Conservation (phyloP, 306 rosid species). For the Cucumis hystrix region DNA sequence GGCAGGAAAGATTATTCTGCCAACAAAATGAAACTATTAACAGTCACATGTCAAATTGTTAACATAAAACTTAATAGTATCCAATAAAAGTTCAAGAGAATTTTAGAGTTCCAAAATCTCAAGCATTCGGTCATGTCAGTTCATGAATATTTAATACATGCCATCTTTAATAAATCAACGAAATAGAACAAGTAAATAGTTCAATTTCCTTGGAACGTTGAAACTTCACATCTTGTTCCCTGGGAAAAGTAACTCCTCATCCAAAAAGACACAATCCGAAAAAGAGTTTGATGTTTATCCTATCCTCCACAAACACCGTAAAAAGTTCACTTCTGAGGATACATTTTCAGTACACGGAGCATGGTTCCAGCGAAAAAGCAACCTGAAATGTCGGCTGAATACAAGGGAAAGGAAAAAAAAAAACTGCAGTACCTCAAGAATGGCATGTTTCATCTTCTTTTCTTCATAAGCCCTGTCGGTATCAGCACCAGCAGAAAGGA, state of each 20-base stretch:
- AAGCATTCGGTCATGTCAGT: background rate
- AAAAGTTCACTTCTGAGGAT: background rate
- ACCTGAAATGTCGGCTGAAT: background rate
- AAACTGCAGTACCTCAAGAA: background rate
- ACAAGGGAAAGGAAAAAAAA: background rate
- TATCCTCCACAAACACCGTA: background rate
- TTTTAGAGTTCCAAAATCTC: background rate
- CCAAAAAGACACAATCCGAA: background rate
- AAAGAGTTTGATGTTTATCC: background rate
- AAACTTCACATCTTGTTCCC: background rate
- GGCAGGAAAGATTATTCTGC: background rate
- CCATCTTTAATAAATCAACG: background rate
- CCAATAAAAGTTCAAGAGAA: background rate
- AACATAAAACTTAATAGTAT: too few species aligned
- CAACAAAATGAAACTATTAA: background rate
- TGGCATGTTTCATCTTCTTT: background rate
- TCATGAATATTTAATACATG: background rate
- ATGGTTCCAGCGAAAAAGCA: background rate
- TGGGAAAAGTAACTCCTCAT: background rate
- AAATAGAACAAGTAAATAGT: background rate
- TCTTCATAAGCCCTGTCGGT: background rate
- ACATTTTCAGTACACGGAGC: background rate
- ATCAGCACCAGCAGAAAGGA: background rate
- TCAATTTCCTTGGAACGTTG: background rate
- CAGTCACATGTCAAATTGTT: background rate